Evolutionary conservation across 306 rosid genomes (phyloP).

Genomic region (Vigna nakashimae): DNA sequence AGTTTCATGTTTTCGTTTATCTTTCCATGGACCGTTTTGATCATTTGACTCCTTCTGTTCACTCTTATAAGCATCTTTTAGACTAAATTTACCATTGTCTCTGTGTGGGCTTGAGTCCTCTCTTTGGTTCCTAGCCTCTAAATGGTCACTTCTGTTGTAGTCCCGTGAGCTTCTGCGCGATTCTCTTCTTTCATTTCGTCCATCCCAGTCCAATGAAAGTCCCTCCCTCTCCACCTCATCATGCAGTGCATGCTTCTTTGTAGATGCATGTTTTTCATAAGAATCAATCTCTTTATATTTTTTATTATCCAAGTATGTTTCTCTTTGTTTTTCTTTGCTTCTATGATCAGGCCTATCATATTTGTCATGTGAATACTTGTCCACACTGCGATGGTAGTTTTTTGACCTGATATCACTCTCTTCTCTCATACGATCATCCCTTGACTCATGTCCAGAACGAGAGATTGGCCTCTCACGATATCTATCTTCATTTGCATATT

Average conservation of each 20-base stretch:
- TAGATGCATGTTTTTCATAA: constrained; percentile 65
- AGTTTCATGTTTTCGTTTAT: constrained; percentile 51
- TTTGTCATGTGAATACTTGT: constrained; percentile 68
- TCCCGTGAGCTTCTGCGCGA: constrained; percentile 65
- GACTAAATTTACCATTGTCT: constrained; percentile 50
- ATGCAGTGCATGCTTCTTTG: constrained; percentile 56
- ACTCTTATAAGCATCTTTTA: constrained; percentile 60
- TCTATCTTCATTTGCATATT: constrained; percentile 67
- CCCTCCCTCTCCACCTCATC: constrained; percentile 68
- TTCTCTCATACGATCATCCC: constrained; percentile 61
- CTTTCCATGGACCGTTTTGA: constrained; percentile 54
- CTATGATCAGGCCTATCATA: constrained; percentile 64
- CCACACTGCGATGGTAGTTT: constrained; percentile 54
- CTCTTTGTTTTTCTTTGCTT: constrained; percentile 65
- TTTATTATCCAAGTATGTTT: constrained; percentile 50
- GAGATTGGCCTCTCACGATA: constrained; percentile 57
- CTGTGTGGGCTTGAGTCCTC: constrained; percentile 52
- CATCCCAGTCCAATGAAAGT: constrained; percentile 58
- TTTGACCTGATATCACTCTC: constrained; percentile 63
- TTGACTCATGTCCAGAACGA: constrained; percentile 67
- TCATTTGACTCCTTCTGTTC: constrained; percentile 59
- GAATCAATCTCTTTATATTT: constrained; percentile 63
- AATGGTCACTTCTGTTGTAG: constrained; percentile 64
- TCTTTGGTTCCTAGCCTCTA: constrained; percentile 59
- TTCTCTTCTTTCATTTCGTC: constrained; percentile 69